A percentile compares a stretch with the other conserved stretches of the same genome.
phyloP scores from a whole-genome alignment of 176 grass and related monocot species.

The Juncus effusus region DNA sequence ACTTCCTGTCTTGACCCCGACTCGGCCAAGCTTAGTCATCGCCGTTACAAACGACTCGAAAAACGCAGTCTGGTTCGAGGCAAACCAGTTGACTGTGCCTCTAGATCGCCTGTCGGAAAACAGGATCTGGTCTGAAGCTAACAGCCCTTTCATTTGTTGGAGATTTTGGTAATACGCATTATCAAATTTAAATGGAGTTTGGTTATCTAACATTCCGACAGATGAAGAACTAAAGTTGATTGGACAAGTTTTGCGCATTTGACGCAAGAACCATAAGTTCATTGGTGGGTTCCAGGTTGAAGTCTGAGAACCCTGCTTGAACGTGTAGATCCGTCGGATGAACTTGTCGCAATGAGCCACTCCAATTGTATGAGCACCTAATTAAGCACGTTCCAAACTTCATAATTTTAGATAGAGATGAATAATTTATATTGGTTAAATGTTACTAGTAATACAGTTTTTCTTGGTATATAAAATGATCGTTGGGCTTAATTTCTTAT shows the following conservation, averaged over 20 bases:
- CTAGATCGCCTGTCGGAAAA: conserved; percentile 68
- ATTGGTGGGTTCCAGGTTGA: conserved; percentile 43
- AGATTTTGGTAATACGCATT: conserved; percentile 73
- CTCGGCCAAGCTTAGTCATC: conserved; percentile 66
- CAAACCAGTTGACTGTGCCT: conserved; percentile 63
- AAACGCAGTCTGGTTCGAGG: conserved; percentile 83
- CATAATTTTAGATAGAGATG: neutral
- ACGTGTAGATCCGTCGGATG: conserved; percentile 63
- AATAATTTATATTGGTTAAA: neutral
- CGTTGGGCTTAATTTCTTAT: no score
- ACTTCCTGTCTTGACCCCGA: conserved; percentile 57
- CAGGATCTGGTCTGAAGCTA: conserved; percentile 70
- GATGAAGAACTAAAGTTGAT: conserved; percentile 49
- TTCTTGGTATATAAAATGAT: neutral
- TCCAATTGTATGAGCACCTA: conserved; percentile 75
- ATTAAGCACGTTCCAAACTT: neutral
- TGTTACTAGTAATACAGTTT: no score
- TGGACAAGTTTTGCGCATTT: conserved; percentile 74
- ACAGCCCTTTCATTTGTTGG: conserved; percentile 69
- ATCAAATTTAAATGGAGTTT: conserved; percentile 61
- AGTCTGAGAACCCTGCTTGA: conserved; percentile 36
- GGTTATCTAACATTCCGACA: conserved; percentile 63
- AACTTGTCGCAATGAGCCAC: conserved; percentile 92
- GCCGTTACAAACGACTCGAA: conserved; percentile 60
- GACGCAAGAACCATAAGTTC: conserved; percentile 65